phyloP scores from a whole-genome alignment of 75 land plant genomes.

The Adiantum capillusveneris region DNA sequence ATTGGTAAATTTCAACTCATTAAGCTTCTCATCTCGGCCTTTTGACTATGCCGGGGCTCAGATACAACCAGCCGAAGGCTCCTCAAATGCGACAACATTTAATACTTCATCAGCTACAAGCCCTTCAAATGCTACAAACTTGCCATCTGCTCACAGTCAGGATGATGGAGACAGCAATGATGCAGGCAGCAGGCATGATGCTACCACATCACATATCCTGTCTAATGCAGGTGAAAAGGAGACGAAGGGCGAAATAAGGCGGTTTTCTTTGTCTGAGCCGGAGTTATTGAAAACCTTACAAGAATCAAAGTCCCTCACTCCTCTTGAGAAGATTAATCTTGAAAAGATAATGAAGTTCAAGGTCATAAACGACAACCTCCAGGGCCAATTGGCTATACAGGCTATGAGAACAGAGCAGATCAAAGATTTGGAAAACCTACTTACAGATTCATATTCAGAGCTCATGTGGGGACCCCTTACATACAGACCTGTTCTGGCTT shows the following conservation, averaged over 20 bases:
- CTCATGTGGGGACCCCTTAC: slow-evolving; percentile 49
- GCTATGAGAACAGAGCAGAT: slow-evolving; percentile 47
- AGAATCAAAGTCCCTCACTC: not conserved
- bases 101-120: too few relatives aligned
- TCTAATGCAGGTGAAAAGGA: not conserved
- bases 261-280: not conserved
- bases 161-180: too few relatives aligned
- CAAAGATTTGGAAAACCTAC: slow-evolving; percentile 32
- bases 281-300: not conserved
- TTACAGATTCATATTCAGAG: slow-evolving; percentile 79
- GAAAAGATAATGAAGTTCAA: not conserved
- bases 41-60: too few relatives aligned
- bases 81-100: too few relatives aligned
- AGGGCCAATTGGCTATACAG: slow-evolving; percentile 39
- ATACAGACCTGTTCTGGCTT: slow-evolving; percentile 41
- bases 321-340: not conserved
- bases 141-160: too few relatives aligned
- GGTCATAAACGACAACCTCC: not conserved
- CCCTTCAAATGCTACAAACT: too few relatives aligned
- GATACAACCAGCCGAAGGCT: too few relatives aligned
- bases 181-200: too few relatives aligned
- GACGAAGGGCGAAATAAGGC: not conserved
- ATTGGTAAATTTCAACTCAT: too few relatives aligned
- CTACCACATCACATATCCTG: too few relatives aligned
- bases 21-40: too few relatives aligned